Evolutionary conservation across 2,329 filamentous ascomycete genomes (phyloP).

Genomic region (Diplodia mutila): DNA sequence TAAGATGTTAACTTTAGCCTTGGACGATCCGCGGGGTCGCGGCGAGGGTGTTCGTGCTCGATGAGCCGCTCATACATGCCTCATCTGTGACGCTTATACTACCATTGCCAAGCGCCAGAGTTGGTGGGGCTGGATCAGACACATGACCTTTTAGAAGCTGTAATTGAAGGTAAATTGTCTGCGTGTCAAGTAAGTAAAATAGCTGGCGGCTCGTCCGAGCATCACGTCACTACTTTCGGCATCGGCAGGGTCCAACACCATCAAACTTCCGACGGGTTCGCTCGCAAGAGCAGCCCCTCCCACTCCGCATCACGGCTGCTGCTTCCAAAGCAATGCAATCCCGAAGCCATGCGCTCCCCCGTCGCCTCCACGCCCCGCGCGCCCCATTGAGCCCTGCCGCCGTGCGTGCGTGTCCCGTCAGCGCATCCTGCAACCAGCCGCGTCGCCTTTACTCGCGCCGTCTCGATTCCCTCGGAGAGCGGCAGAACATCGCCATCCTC

Average conservation of each 20-base stretch:
- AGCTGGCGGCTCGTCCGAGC: slow-evolving; percentile 2
- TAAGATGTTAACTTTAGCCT: not conserved
- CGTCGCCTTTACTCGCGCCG: slow-evolving; percentile 37
- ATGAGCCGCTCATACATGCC: not conserved
- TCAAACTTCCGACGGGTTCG: slow-evolving; percentile 15
- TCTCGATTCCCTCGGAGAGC: slow-evolving; percentile 31
- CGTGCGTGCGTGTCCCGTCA: not conserved
- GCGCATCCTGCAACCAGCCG: slow-evolving; percentile 9
- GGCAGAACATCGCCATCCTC: slow-evolving; percentile 52
- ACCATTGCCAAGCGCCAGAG: not conserved
- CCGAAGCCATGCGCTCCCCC: slow-evolving; percentile 40
- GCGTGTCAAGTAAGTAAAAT: not conserved
- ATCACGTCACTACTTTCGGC: slow-evolving; percentile 18
- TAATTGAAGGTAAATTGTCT: not conserved
- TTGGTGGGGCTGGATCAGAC: not conserved
- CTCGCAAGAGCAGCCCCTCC: slow-evolving; percentile 23
- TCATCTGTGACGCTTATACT: slow-evolving; percentile 9
- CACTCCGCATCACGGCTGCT: slow-evolving; percentile 27
- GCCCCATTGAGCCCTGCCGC: slow-evolving; percentile 6
- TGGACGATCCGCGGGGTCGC: not conserved
- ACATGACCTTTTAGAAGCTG: not conserved
- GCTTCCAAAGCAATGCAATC: slow-evolving; percentile 43
- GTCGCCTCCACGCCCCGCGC: slow-evolving; percentile 3
- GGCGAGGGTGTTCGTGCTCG: no score
- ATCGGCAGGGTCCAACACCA: slow-evolving; percentile 18